Percentiles rank a stretch among this genome's conserved stretches.
Conservation (phyloP, 2,329 filamentous ascomycete species). For the Fusarium sp. region DNA sequence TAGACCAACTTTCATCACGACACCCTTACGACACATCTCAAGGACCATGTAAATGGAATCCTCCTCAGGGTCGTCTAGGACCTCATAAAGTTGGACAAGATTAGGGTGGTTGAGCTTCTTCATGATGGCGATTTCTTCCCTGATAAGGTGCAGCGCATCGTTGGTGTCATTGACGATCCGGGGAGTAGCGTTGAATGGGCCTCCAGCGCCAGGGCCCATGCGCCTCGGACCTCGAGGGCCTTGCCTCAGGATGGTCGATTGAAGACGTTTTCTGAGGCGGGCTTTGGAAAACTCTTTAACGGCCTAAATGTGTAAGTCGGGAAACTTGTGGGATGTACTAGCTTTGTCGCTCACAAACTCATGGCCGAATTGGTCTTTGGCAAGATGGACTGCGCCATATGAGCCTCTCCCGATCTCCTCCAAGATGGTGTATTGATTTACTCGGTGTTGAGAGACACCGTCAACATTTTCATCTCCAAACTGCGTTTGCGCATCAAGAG, state of each 20-base stretch:
- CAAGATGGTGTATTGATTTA: constrained; percentile 95
- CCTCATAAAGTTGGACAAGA: constrained; percentile 91
- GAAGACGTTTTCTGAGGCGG: constrained; percentile 86
- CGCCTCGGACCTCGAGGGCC: constrained; percentile 54
- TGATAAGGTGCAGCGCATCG: constrained; percentile 85
- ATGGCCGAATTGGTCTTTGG: constrained; percentile 87
- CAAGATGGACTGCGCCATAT: constrained; percentile 92
- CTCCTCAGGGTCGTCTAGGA: constrained; percentile 93
- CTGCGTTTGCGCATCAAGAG: constrained; percentile 87
- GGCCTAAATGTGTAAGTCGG: constrained; percentile 67
- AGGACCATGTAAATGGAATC: constrained; percentile 99
- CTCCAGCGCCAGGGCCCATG: constrained; percentile 44
- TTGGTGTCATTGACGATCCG: constrained; percentile 68
- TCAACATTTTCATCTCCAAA: constrained; percentile 88
- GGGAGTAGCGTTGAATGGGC: constrained; percentile 45
- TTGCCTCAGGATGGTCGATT: constrained; percentile 82
- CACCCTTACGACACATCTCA: constrained; percentile 98
- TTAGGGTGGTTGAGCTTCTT: constrained; percentile 97
- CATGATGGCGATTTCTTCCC: constrained; percentile 98
- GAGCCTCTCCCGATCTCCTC: constrained; percentile 97
- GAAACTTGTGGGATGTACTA: background rate
- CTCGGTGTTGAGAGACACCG: constrained; percentile 81
- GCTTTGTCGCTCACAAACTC: constrained; percentile 79
- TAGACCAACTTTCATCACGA: constrained; percentile 95
- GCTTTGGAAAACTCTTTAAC: constrained; percentile 98